Base-by-base conservation (phyloP, 2,329 filamentous ascomycete genomes). In the Penicillium sp. region DNA sequence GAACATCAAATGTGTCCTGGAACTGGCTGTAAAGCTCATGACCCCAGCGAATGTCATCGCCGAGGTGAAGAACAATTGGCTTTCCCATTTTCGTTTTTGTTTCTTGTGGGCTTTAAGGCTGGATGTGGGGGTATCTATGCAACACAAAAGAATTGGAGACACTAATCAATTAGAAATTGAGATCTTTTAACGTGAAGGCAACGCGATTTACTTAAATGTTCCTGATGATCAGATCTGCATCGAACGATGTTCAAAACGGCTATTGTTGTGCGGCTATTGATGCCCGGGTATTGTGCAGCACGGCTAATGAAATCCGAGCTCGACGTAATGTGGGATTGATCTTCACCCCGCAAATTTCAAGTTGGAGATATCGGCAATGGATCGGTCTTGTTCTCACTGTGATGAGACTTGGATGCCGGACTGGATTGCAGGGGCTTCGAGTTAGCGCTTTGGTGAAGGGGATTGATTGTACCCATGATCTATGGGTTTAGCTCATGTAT, bases 41-140 rank as follows among this genome's bases (percentile, higher is more conserved):
- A 55, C 80, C 79, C 65, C 79, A 80, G 55, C 78, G 77, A 56
- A 81, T 79, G 16, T 74, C 69, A 31, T 79, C 77, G 27, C 79
- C 79, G 10, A 81, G 61, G 52, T 77, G 75, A 16, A 79, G 73
- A 39, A 79, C 68, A 9, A 65, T 70, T 16, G 70, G 73, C 50
- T 76, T 70, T 36, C 49, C 40, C 62, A 67, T 69, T 48, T 55
- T 65, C 44, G 14, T 39, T 31, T 31, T 16, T 51, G 32, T 11
- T 10, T 34, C 6, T 27, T 27, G 24, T 5, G 34, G 11, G 11
- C n/a, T 36, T 36, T 34, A 34, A 14, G 4, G 8, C 13, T 11
- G 13, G 13, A 14, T 13, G 14, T 34, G 32, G 11, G 34, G 34
- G 34, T 14, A 36, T 36, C 13, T 36, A 36, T 11, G 13, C 34